These are phyloP conservation scores for Exophiala phaeomuriformis DNA, from an alignment of 2,329 filamentous ascomycete species.

Conservation along the genomic window DNA sequence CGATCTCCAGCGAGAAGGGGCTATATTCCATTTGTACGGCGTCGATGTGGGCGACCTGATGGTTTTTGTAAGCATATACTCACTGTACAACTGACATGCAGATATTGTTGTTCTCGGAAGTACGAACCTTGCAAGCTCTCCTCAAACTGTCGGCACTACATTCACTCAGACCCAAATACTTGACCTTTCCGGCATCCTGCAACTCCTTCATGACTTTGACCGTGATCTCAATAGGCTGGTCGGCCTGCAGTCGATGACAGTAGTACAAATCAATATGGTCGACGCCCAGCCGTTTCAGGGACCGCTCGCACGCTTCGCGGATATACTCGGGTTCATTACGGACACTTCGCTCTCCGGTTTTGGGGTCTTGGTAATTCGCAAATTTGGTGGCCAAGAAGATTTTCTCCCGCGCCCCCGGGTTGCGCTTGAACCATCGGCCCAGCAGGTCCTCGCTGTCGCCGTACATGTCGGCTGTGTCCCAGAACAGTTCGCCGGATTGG, in stretches of 20 bases:
- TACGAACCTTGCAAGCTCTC: constrained; percentile 35
- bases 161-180: constrained; percentile 45
- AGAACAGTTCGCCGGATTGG: constrained; percentile 30
- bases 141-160: constrained; percentile 42
- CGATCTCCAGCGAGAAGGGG: constrained; percentile 44
- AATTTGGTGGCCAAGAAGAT: constrained; percentile 28
- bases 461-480: constrained; percentile 32
- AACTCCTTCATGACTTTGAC: constrained; percentile 39
- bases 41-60: constrained; percentile 40
- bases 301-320: constrained; percentile 28
- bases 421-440: constrained; percentile 28
- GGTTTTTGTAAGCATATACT: background rate
- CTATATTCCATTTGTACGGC: constrained; percentile 48
- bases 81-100: background rate
- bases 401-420: constrained; percentile 24
- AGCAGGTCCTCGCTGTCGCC: constrained; percentile 28
- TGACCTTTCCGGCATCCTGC: constrained; percentile 44
- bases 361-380: constrained; percentile 23
- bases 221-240: constrained; percentile 33
- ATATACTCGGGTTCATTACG: constrained; percentile 31
- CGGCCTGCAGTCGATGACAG: constrained; percentile 36
- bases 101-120: too few relatives aligned
- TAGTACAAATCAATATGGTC: constrained; percentile 42
- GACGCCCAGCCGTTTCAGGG: constrained; percentile 31
- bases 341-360: constrained; percentile 16